Evolutionary conservation across 1,284 basidiomycete genomes (phyloP), one percentile per base, ranked within the genome.

Genomic region (Fomitopsis schrenkii): DNA sequence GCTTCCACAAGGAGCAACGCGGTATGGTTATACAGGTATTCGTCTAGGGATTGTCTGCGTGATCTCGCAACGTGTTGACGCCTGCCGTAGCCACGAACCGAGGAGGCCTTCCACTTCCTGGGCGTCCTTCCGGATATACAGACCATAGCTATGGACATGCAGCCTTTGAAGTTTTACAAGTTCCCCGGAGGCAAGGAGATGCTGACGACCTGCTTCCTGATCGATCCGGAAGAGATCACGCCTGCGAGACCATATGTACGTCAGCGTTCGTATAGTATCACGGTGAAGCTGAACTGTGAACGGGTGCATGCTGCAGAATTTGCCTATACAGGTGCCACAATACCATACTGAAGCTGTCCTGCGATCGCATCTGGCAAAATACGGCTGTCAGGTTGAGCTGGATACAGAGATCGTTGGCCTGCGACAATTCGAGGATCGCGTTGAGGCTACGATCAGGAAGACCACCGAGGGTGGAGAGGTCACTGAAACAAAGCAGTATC

Each of bases 321-420:
- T 62, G 46, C 45, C 62, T 0, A 28, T 63, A n/a, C 26, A 67
- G 33, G 52, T 75, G 2, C 69, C 73, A 26, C 73, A 76, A 62
- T 64, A 67, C 26, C 54, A 63, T 28, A 55, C 68, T 3, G 72
- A 75, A 55, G 59, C 36, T 7, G 67, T 75, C 19, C 59, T 77
- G 14, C 69, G 73, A 9, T 33, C 59, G 6, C 70, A 73, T 44
- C 63, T 76, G 8, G 64, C 60, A 44, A 64, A 66, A 30, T 62
- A 61, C 42, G 68, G 67, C 9, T 60, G 70, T 28, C 40, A 61
- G 8, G 72, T 77, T 15, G 76, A 77, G 61, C 60, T 70, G 1
- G 62, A 62, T 10, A 69, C 67, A 1, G 74, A 72, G 60, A 65
- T 77, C 10, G 30, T 61, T n/a, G 55, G 56, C 9, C 62, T 74